Evolutionary conservation across 176 grass and related monocot species (phyloP), one percentile per base, ranked within the genome.

Genomic region (Bolboschoenus planiculmis): DNA sequence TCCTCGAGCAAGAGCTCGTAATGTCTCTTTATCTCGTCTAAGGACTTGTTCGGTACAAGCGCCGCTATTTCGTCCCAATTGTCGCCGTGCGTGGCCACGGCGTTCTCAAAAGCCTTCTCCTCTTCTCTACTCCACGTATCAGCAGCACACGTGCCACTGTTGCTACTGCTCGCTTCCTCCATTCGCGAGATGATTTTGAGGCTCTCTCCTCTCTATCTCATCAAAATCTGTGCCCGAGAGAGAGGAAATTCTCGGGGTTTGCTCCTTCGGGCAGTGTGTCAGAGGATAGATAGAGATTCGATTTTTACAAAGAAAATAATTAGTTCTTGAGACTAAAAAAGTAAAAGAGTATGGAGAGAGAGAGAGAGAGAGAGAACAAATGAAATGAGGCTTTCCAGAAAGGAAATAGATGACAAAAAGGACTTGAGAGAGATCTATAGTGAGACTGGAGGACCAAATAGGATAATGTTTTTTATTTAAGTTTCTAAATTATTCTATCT

Each of bases 101-200:
- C 88, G 85, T 93, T 93, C 83, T 97, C 93, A 75, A 97, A 97
- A 4, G 85, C 91, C 88, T 97, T 97, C 85, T 97, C 93, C 72
- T 97, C 88, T 71, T 90, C 91, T 43, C 91, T 78, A 23, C 83
- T 93, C 93, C 93, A 97, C n/a, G 60, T n/a, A n/a, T n/a, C 83
- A 59, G 15, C 0, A 53, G 50, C 85, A 40, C 86, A 87, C 34
- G 86, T 83, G 7, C 61, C 47, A 57, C 82, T 75, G 3, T 86
- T 74, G 88, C 93, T 91, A 80, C 90, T 92, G 82, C 81, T 93
- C 70, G 83, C 89, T 83, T 97, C 93, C 64, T 93, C 93, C 87
- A 60, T 81, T 57, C 75, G 82, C 87, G 88, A 90, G n/a, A n/a
- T n/a, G 65, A 79, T 55, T 16, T 42, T 8, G 20, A 27, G 31